Base-by-base conservation (phyloP, 805 yeast species). In the Zygoascus bituminiphila region DNA sequence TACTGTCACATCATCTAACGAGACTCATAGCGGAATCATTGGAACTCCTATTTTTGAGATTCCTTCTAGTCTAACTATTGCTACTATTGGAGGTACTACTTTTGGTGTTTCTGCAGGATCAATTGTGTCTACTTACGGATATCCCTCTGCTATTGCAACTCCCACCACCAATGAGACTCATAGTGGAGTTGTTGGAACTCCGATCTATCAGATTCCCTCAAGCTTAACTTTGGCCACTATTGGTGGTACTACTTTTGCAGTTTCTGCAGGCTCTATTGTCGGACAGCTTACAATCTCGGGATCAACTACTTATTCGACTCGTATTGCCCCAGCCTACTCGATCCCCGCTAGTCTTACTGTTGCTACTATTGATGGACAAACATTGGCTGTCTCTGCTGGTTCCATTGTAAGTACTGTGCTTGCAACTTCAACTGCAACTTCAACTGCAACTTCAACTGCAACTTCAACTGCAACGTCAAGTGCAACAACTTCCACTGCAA, bases 61-160 rank as follows among this genome's bases (percentile, higher is more conserved):
- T 31, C 36, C 38, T 8, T 35, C 42, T 10, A 39, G 43, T 43
- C 43, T 39, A n/a, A 39, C 46, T 23, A 24, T 38, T 24, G 45
- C 50, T 33, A 36, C 50, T 36, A 45, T 43, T 20, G 43, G 40
- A 6, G 47, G 35, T 12, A 39, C 35, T 8, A 40, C 49, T 3
- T 44, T 44, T 31, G 46, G 38, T 8, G 21, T 31, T 42, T 15
- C 38, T 19, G 38, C 15, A 4, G 49, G 42, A 2, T 43, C 37
- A 3, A 36, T 45, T 36, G 39, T 45, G 17, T 31, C 45, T n/a
- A 44, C 50, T 9, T 31, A n/a, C 21, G 49, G 46, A 10, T 14
- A 23, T 38, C 19, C 40, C 4, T 5, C 6, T 5, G 22, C 36
- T 21, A 15, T 42, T 9, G 15, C 46, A 5, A 20, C 46, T 15